A percentile compares a stretch with the other conserved stretches of the same genome.
These are phyloP conservation scores for Whalleya microplaca DNA, from an alignment of 2,329 filamentous ascomycete species.

Conservation along the genomic window DNA sequence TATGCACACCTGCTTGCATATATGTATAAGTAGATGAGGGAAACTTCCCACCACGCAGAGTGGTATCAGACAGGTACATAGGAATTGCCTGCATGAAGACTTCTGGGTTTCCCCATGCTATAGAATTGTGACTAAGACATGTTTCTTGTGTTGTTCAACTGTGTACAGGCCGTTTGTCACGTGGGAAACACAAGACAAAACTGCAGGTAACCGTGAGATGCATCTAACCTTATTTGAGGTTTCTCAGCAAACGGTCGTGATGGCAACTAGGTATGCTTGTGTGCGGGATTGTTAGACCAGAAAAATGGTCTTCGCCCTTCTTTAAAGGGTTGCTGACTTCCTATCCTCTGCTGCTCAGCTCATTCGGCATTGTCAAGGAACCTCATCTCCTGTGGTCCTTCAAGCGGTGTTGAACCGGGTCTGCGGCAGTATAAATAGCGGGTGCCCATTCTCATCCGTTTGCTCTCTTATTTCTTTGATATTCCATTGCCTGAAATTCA, in stretches of 20 bases:
- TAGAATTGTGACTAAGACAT: constrained; percentile 22
- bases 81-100: not conserved
- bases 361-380: not conserved
- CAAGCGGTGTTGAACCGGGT: constrained; percentile 18
- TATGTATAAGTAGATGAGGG: constrained; percentile 8
- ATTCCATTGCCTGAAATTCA: constrained; percentile 16
- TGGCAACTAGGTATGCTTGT: constrained; percentile 19
- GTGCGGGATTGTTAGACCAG: not conserved
- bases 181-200: constrained; percentile 42
- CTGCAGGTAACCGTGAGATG: constrained; percentile 43
- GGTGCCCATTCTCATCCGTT: constrained; percentile 34
- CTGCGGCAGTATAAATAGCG: constrained; percentile 33
- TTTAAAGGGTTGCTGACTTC: not conserved
- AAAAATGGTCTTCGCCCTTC: not conserved
- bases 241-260: constrained; percentile 39
- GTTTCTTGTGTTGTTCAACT: constrained; percentile 23
- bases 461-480: constrained; percentile 32
- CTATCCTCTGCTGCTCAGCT: not conserved
- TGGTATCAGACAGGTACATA: not conserved
- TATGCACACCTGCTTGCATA: not conserved
- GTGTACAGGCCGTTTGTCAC: constrained; percentile 41
- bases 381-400: constrained; percentile 9
- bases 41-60: not conserved
- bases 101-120: not conserved
- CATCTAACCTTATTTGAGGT: constrained; percentile 43